Evolutionary conservation across 2,329 filamentous ascomycete genomes (phyloP).

Genomic region (Verticillium nonalfalfae): DNA sequence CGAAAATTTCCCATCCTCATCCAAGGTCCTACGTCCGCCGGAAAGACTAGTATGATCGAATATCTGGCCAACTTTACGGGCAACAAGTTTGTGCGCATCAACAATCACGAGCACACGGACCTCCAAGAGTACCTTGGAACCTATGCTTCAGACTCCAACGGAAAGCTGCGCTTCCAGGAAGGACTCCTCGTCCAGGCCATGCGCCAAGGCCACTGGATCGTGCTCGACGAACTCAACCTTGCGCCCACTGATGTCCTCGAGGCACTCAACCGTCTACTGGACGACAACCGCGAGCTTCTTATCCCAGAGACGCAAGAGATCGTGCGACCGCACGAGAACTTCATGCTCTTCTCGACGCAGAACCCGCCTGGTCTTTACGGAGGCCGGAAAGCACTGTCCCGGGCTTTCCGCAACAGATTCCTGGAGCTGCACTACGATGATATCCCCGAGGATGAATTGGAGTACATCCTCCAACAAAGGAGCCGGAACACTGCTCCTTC

Average conservation of each 20-base stretch:
- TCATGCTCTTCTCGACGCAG: slow-evolving; percentile 97
- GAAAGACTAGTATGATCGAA: slow-evolving; percentile 99
- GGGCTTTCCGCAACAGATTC: slow-evolving; percentile 95
- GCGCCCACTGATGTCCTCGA: slow-evolving; percentile 96
- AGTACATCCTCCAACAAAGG: slow-evolving; percentile 82
- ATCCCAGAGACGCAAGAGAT: slow-evolving; percentile 96
- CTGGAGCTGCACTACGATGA: slow-evolving; percentile 97
- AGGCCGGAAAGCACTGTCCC: slow-evolving; percentile 84
- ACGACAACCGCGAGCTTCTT: slow-evolving; percentile 92
- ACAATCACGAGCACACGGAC: slow-evolving; percentile 99
- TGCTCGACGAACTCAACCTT: slow-evolving; percentile 93
- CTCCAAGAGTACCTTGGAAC: slow-evolving; percentile 96
- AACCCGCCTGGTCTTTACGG: slow-evolving; percentile 95
- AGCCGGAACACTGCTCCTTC: slow-evolving; percentile 83
- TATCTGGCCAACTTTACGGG: slow-evolving; percentile 95
- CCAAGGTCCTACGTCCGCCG: slow-evolving; percentile 92
- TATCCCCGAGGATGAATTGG: slow-evolving; percentile 90
- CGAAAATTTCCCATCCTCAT: slow-evolving; percentile 88
- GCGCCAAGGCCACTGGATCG: slow-evolving; percentile 92
- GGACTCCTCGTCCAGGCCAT: slow-evolving; percentile 89
- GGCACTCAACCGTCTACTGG: slow-evolving; percentile 87
- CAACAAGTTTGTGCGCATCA: slow-evolving; percentile 96
- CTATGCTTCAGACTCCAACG: slow-evolving; percentile 80
- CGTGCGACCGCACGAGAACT: slow-evolving; percentile 85
- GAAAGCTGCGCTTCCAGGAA: slow-evolving; percentile 85